Evolutionary conservation across 306 rosid species (phyloP).

Genomic region (Casuarina cunninghamiana): DNA sequence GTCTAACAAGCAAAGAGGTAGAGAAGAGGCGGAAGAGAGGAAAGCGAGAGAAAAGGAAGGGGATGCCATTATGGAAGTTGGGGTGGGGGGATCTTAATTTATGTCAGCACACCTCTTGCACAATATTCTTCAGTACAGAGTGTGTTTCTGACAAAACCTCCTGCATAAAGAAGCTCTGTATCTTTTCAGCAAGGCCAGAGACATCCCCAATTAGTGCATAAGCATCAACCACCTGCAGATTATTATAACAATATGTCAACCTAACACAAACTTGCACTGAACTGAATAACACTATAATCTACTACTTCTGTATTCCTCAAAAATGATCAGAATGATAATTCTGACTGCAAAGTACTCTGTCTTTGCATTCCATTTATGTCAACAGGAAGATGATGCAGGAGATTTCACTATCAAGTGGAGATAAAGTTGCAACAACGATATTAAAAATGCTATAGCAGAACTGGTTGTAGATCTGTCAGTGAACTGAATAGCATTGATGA

Average conservation of each 20-base stretch:
- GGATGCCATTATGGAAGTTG: no score
- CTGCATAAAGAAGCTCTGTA: conserved; percentile 99
- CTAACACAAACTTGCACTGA: conserved; percentile 25
- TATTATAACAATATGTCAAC: conserved; percentile 27
- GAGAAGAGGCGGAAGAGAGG: background rate
- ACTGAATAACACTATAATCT: conserved; percentile 1
- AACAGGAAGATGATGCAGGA: no score
- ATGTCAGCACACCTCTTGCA: conserved; percentile 65
- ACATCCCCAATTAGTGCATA: conserved; percentile 94
- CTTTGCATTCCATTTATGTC: no score
- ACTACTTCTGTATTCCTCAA: background rate
- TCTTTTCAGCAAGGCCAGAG: conserved; percentile 95
- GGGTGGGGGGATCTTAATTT: background rate
- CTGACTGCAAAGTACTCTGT: no score
- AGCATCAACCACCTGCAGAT: conserved; percentile 88
- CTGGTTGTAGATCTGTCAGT: no score
- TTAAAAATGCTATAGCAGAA: no score
- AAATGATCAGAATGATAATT: no score
- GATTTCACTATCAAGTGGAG: no score
- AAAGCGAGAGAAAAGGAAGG: background rate
- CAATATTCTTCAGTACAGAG: conserved; percentile 65
- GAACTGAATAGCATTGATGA: no score
- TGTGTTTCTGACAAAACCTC: conserved; percentile 96
- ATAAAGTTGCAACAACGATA: no score
- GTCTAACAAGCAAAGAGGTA: background rate